Evolutionary conservation across 345 rosid species (phyloP).

Genomic region (Citrus sinensis): DVS_A1.0 CM039169.1:24882501-24883000

Average conservation of each 20-base stretch:
- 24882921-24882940: constrained; percentile 33
- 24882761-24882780: constrained; percentile 34
- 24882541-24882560: constrained; percentile 1
- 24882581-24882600: too few species aligned
- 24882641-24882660: too few species aligned
- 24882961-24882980: background rate
- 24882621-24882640: too few species aligned
- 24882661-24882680: too few species aligned
- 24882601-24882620: too few species aligned
- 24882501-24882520: constrained; percentile 40
- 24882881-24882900: background rate
- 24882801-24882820: constrained; percentile 16
- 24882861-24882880: background rate
- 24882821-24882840: constrained; percentile 27
- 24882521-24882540: constrained; percentile 50
- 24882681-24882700: too few species aligned
- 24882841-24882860: background rate
- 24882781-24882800: constrained; percentile 31
- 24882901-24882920: constrained; percentile 38
- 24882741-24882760: constrained; percentile 36
- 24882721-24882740: constrained; percentile 42
- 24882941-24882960: constrained; percentile 20
- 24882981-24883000: constrained; percentile 27
- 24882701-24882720: constrained; percentile 1
- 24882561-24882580: too few species aligned